phyloP scores from a whole-genome alignment of 331 rosid species.

The Quercus tomentella region DNA sequence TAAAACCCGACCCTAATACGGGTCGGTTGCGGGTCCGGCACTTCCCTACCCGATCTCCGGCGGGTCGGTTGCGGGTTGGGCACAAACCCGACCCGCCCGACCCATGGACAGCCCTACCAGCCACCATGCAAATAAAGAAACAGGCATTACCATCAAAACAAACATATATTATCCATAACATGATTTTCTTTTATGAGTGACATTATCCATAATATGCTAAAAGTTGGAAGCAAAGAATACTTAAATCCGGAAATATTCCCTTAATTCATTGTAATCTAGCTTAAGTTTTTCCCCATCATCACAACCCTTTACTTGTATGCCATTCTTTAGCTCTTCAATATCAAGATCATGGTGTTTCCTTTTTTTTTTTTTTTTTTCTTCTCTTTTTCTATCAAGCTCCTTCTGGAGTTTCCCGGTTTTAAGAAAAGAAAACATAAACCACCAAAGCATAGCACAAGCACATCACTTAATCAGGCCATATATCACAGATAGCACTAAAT shows the following conservation, averaged over 20 bases:
- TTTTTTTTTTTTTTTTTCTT: constrained; percentile 54
- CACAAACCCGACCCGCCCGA: no score
- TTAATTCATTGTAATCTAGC: constrained; percentile 62
- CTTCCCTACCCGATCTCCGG: no score
- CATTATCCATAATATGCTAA: constrained; percentile 24
- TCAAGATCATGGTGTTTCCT: constrained; percentile 43
- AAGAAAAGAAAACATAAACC: neutral
- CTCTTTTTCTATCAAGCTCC: constrained; percentile 66
- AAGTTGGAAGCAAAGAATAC: constrained; percentile 23
- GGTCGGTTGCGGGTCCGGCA: no score
- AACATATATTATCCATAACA: neutral
- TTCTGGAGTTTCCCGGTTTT: constrained; percentile 74
- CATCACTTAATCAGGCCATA: neutral
- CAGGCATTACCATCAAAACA: neutral
- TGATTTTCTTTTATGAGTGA: constrained; percentile 26
- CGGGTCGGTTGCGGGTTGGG: no score
- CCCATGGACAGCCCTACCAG: no score
- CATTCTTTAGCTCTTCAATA: constrained; percentile 51
- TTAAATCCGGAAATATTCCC: constrained; percentile 87
- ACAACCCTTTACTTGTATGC: constrained; percentile 62
- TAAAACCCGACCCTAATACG: no score
- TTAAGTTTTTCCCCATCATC: constrained; percentile 57
- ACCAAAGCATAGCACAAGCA: neutral
- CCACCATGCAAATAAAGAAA: constrained; percentile 5
- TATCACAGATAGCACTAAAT: neutral